Evolutionary conservation across 805 yeast species (phyloP).

Genomic region (Candida argentea): DNA sequence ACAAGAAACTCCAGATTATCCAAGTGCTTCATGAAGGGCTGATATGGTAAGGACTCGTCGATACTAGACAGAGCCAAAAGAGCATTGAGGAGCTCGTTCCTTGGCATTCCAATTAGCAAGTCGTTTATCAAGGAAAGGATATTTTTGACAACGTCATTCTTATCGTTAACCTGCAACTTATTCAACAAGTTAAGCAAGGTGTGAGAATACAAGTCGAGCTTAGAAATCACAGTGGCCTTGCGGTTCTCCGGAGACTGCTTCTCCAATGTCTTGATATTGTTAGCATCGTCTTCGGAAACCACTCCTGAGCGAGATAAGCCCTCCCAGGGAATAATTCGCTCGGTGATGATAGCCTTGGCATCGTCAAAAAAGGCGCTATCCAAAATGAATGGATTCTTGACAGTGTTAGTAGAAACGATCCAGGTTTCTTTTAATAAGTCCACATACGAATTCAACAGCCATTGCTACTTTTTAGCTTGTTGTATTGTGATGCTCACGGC

Average conservation of each 20-base stretch:
- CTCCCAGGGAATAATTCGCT: conserved; percentile 86
- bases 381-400: conserved; percentile 29
- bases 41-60: conserved; percentile 40
- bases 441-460: conserved; percentile 11
- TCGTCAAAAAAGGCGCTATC: conserved; percentile 63
- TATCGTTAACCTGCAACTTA: conserved; percentile 30
- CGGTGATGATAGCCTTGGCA: conserved; percentile 56
- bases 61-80: conserved; percentile 33
- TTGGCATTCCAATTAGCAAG: conserved; percentile 31
- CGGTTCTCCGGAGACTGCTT: conserved; percentile 35
- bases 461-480: too few relatives aligned
- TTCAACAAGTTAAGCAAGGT: conserved; percentile 46
- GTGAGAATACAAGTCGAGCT: conserved; percentile 42
- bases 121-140: conserved; percentile 55
- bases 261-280: conserved; percentile 43
- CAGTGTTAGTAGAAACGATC: conserved; percentile 6
- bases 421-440: too few relatives aligned
- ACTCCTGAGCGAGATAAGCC: conserved; percentile 71
- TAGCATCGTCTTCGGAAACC: conserved; percentile 59
- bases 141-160: conserved; percentile 60
- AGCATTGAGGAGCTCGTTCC: conserved; percentile 23
- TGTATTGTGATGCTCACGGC: too few relatives aligned
- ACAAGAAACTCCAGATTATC: conserved; percentile 47
- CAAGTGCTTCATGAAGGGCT: conserved; percentile 43
- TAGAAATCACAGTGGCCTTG: conserved; percentile 29